A percentile compares a stretch with the other conserved stretches of the same genome.
These are phyloP conservation scores for Spizellomyces sp. DNA, from an alignment of 192 early-diverging fungal species.

Conservation along the genomic window DNA sequence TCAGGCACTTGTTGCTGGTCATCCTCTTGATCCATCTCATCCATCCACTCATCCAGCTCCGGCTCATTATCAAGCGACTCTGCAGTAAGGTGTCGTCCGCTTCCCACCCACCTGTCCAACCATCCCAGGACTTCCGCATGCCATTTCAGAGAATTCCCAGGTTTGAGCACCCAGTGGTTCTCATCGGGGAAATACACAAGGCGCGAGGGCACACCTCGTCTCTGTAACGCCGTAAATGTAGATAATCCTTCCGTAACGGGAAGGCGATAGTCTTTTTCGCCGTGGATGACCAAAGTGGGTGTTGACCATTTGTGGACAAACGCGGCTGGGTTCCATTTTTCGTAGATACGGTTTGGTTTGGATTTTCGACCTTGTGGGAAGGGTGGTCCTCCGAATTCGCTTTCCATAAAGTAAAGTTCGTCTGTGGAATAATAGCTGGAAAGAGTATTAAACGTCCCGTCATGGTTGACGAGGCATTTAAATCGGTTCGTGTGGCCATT, in stretches of 20 bases:
- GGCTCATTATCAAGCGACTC: background rate
- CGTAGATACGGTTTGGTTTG: slow-evolving; percentile 45
- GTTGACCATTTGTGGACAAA: slow-evolving; percentile 73
- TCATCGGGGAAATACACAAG: slow-evolving; percentile 80
- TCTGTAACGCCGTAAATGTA: slow-evolving; percentile 75
- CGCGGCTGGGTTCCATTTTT: slow-evolving; percentile 70
- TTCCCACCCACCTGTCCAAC: slow-evolving; percentile 48
- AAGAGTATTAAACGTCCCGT: slow-evolving; percentile 68
- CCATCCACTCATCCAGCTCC: too few species aligned
- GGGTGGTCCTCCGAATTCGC: slow-evolving; percentile 72
- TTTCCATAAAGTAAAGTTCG: slow-evolving; percentile 80
- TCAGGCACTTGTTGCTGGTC: too few species aligned
- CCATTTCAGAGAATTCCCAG: slow-evolving; percentile 75
- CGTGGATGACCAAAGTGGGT: slow-evolving; percentile 79
- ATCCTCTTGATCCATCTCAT: too few species aligned
- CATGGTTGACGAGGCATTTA: slow-evolving; percentile 65
- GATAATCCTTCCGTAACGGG: slow-evolving; percentile 70
- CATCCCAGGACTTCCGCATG: slow-evolving; percentile 70
- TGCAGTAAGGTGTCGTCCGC: background rate
- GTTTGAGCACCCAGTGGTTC: slow-evolving; percentile 68
- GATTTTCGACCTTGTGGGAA: slow-evolving; percentile 44
- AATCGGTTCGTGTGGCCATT: slow-evolving; percentile 75
- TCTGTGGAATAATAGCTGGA: slow-evolving; percentile 72
- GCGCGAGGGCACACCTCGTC: slow-evolving; percentile 66
- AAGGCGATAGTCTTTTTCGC: slow-evolving; percentile 60